A percentile compares a stretch with the other conserved stretches of the same genome.
Evolutionary conservation across 768 basidiomycete species (phyloP).

Genomic region (Mycena indigotica): DNA sequence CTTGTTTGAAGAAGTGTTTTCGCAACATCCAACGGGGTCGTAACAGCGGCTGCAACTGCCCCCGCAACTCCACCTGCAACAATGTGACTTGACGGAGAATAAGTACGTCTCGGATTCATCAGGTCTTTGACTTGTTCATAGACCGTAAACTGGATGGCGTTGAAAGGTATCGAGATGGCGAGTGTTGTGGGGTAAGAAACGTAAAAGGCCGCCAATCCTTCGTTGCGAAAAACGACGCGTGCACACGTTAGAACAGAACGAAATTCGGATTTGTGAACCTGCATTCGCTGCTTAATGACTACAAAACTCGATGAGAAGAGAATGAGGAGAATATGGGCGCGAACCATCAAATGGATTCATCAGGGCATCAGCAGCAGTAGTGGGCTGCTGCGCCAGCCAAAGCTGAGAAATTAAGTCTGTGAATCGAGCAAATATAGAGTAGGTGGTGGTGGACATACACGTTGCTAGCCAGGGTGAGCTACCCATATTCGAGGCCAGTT

Average conservation of each 20-base stretch:
- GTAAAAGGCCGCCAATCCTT: constrained; percentile 92
- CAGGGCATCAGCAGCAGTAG: constrained; percentile 92
- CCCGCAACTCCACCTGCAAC: constrained; percentile 91
- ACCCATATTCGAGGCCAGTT: constrained; percentile 78
- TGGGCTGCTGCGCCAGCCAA: constrained; percentile 92
- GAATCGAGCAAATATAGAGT: constrained; percentile 1
- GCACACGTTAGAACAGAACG: constrained; percentile 87
- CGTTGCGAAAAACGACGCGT: constrained; percentile 76
- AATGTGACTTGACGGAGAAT: constrained; percentile 93
- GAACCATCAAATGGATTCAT: constrained; percentile 99
- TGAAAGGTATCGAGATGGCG: constrained; percentile 96
- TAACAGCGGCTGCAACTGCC: constrained; percentile 91
- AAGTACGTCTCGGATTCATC: constrained; percentile 82
- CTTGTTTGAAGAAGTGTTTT: constrained; percentile 97
- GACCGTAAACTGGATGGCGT: constrained; percentile 95
- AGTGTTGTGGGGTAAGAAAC: constrained; percentile 98
- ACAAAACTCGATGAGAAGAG: neutral
- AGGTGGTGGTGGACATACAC: constrained; percentile 53
- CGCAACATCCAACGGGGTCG: constrained; percentile 95
- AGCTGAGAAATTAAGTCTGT: constrained; percentile 48
- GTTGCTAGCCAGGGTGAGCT: constrained; percentile 88
- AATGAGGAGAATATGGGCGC: neutral
- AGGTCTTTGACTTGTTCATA: constrained; percentile 91
- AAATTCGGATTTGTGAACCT: constrained; percentile 91
- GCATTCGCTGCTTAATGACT: constrained; percentile 99